phyloP scores from a whole-genome alignment of 2,329 filamentous ascomycete genomes.

The Aspergillus tubingensis region DNA sequence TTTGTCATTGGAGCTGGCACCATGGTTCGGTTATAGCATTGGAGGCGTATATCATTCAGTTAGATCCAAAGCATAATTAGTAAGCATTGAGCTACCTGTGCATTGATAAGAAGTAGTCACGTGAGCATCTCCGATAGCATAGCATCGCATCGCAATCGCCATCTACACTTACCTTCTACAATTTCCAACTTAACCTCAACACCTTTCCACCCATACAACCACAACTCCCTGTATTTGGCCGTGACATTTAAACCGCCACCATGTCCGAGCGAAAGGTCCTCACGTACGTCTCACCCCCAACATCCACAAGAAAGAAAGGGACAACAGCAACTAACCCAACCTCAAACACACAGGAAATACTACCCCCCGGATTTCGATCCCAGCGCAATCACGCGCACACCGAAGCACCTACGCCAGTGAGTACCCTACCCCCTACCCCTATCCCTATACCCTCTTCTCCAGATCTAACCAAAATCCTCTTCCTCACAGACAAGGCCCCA shows the following conservation, averaged over 20 bases:
- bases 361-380: conserved; percentile 87
- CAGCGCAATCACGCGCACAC: conserved; percentile 70
- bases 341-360: conserved; percentile 38
- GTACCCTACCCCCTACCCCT: background rate
- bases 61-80: background rate
- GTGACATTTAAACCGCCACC: conserved; percentile 27
- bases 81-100: background rate
- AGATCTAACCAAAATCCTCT: background rate
- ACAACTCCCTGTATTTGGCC: background rate
- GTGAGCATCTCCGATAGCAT: background rate
- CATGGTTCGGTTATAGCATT: background rate
- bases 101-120: background rate
- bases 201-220: background rate
- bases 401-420: conserved; percentile 53
- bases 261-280: conserved; percentile 69
- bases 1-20: conserved; percentile 2
- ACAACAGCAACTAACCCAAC: background rate
- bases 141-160: conserved; percentile 5
- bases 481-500: conserved; percentile 61
- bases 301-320: background rate
- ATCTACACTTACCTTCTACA: background rate
- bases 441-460: background rate
- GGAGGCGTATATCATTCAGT: background rate
- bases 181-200: background rate
- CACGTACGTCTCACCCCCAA: background rate